A percentile compares a stretch with the other conserved stretches of the same genome.
Evolutionary conservation across 805 yeast species (phyloP).

Genomic region (Wickerhamomyces strasburgensis): DNA sequence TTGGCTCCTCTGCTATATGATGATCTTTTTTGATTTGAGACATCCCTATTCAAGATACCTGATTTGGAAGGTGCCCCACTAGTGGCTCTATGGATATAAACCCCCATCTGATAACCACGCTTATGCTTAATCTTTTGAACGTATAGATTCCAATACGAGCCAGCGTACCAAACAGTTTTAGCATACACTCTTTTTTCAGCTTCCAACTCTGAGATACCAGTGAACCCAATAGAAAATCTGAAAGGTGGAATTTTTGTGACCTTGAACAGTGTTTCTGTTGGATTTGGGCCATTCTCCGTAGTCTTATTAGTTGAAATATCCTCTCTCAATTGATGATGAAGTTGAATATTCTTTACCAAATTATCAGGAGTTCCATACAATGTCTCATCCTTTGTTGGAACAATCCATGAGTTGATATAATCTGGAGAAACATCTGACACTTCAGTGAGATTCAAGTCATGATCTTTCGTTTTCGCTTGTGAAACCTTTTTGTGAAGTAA

Average conservation of each 20-base stretch:
- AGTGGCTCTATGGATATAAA: conserved; percentile 48
- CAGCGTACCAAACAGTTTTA: conserved; percentile 54
- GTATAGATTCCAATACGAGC: conserved; percentile 54
- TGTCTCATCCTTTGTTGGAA: conserved; percentile 45
- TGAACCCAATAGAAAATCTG: conserved; percentile 48
- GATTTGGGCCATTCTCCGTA: conserved; percentile 13
- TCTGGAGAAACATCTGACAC: conserved; percentile 28
- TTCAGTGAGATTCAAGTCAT: conserved; percentile 27
- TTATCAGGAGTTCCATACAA: conserved; percentile 39
- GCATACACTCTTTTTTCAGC: conserved; percentile 46
- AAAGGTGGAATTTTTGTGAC: conserved; percentile 49
- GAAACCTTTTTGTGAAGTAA: conserved; percentile 37
- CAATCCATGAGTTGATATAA: conserved; percentile 31
- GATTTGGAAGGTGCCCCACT: conserved; percentile 33
- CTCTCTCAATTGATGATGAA: conserved; percentile 21
- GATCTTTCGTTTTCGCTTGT: conserved; percentile 21
- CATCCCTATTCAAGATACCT: conserved; percentile 37
- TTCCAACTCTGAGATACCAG: conserved; percentile 39
- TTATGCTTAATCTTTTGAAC: conserved; percentile 43
- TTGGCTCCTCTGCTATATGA: conserved; percentile 3
- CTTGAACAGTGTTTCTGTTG: conserved; percentile 18
- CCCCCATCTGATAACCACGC: conserved; percentile 47
- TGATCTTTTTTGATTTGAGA: conserved; percentile 15
- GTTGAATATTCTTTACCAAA: conserved; percentile 25
- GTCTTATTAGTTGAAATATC: conserved; percentile 18